Evolutionary conservation across 306 rosid species (phyloP), one percentile per base, ranked within the genome.

Genomic region (Purshia tridentata): DNA sequence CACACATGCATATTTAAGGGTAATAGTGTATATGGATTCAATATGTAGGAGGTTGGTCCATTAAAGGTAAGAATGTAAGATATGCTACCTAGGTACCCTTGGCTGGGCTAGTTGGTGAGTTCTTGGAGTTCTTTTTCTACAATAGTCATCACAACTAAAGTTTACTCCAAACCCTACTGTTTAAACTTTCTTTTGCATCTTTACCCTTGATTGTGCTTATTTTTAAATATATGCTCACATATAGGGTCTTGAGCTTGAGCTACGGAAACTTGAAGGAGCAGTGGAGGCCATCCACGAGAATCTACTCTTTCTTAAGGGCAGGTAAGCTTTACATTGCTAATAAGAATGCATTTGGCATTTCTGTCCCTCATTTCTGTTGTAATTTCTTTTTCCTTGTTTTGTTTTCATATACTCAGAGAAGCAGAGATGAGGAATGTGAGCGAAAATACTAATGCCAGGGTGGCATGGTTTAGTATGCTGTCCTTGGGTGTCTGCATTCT

Each of bases 281-380:
- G 98, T 91, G 57, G 96, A 94, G 77, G 91, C 97, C 70, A 91
- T 94, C 81, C 98, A 94, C 77, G 97, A 94, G 82, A 94, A 94
- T 80, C 84, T 94, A 82, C 84, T 91, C 68, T 84, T 86, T 70
- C 92, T 94, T 45, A 94, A 85, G 92, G 74, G 77, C 84, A 88
- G 92, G 98, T 93, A 82, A 73, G 67, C 37, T 70, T 65, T 50
- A 6, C 5, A 42, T 40, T 19, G 6, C 66, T 44, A 14, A 9
- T 13, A 42, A 12, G 56, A 41, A 52, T 46, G 51, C 49, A 53
- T 20, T 41, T 23, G 40, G 54, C 29, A 67, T 35, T 47, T 39
- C 10, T 18, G 67, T 37, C 9, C 66, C 39, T 22, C 6, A 4
- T 13, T 22, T 22, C 13, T 42, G 56, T n/a, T 14, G 12, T 29